Evolutionary conservation across 805 yeast species (phyloP).

Genomic region (Pichia ethanolica): DNA sequence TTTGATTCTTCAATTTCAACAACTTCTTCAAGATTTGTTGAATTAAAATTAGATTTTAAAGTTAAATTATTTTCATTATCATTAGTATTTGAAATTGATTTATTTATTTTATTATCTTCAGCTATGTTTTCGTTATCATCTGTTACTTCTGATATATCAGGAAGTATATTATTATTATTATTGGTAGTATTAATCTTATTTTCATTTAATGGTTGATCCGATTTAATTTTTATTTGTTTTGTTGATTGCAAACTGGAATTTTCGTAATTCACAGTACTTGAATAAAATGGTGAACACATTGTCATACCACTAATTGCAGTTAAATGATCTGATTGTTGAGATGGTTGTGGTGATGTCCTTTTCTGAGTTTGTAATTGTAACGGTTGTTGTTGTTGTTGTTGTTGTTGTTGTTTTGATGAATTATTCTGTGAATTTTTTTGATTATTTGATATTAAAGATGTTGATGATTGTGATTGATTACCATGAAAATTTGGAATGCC

Average conservation of each 20-base stretch:
- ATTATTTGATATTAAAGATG: no score
- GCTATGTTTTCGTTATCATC: background rate
- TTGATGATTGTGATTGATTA: background rate
- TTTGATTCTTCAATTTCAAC: background rate
- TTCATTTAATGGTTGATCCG: conserved; percentile 8
- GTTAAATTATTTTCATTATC: background rate
- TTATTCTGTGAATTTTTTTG: background rate
- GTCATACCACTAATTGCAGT: conserved; percentile 35
- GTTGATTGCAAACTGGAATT: background rate
- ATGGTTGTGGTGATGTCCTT: conserved; percentile 41
- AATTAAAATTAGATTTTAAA: background rate
- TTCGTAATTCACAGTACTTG: conserved; percentile 17
- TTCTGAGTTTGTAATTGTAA: background rate
- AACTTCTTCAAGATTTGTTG: background rate
- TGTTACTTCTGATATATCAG: background rate
- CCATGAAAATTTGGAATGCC: conserved; percentile 2
- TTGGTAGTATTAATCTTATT: background rate
- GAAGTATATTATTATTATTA: background rate
- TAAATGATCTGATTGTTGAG: conserved; percentile 35
- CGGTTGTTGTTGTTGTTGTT: background rate
- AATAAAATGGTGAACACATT: conserved; percentile 24
- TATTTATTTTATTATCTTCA: background rate
- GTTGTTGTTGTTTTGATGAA: conserved; percentile 1
- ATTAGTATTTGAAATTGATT: background rate
- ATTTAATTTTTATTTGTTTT: conserved; percentile 17